Base-by-base conservation (phyloP, 176 grass and related monocot genomes). In the Ananas comosus region DNA sequence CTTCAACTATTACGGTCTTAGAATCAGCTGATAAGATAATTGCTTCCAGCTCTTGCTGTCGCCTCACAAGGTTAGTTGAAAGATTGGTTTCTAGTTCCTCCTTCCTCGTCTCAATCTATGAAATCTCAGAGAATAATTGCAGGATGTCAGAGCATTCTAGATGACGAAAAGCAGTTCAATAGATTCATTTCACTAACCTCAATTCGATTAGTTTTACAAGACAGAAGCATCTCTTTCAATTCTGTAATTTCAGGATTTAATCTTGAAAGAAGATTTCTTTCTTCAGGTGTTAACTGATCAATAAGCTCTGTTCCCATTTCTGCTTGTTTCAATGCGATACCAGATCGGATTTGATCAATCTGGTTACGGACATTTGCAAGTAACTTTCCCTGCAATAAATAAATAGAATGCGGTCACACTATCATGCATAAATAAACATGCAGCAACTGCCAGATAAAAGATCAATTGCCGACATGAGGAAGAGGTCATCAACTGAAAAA, bases 281-380 rank as follows among this genome's bases (percentile, higher is more conserved):
- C 93, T 79, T 92, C 86, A 64, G 82, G 70, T 75, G 81, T 97
- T 76, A 97, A 74, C 82, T 97, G 89, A 81, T 97, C 93, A 77
- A 97, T 97, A 64, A 97, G 89, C 51, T 97, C 93, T 57, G 93
- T 97, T 50, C 93, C 93, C 93, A 97, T 97, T 80, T 97, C 93
- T 72, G 88, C 93, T 77, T 83, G 85, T 76, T 97, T 97, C 93
- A 92, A 85, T 68, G 84, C 75, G 77, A 97, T 92, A 74, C 93
- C 85, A 77, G 93, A 85, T 69, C 76, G 86, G 42, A 97, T 90
- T 83, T 97, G 93, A 71, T 92, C 93, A 24, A 97, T 92, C 90
- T 97, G 89, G 68, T 90, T 97, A 69, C 83, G 74, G 23, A 91
- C 82, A 77, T 97, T 97, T 27, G 83, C 73, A 70, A 97, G 88